Evolutionary conservation across 441 rosid species (phyloP), one percentile per base, ranked within the genome.

Genomic region (Aquilaria agallochum): DNA sequence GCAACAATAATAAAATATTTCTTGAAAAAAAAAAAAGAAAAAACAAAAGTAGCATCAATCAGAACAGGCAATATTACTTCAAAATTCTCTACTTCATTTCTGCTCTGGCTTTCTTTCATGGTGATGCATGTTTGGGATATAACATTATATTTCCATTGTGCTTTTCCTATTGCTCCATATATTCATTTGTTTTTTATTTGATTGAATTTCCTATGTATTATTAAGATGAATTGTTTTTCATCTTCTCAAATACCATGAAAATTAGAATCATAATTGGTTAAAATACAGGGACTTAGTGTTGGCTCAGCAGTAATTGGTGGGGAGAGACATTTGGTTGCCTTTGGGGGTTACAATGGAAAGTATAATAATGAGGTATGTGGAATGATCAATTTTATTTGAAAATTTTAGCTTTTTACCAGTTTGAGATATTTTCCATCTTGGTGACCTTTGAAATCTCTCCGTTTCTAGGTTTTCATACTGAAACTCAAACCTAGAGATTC

Each of bases 261-360:
- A 50, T 40, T 40, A 40, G 45, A 20, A 40, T 40, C 9, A 2
- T 2, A 40, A 40, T 40, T 40, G 9, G 27, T 42, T 36, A 62
- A 42, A 72, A 71, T 68, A 66, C 93, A 95, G 99, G 98, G 99
- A n/a, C 97, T 92, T 48, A 92, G 91, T 76, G 82, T 86, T 62
- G 83, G 91, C 89, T 70, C 93, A 1, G 90, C 87, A 60, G 59
- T 79, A 59, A 63, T 95, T 58, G 77, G 72, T 55, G 85, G 92
- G 31, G 95, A 83, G 80, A 83, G 64, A 64, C 70, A 86, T 77
- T 80, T 95, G 86, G 76, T 88, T 77, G 90, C 96, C 42, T 95
- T 95, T 78, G 99, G 99, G 31, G 99, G 99, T 72, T 95, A 95
- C 69, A 95, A 92, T 62, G 98, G 99, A 60, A 92, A 85, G 71